Base-by-base conservation (phyloP, 441 rosid species). In the Pelargonium fulgidum region DNA sequence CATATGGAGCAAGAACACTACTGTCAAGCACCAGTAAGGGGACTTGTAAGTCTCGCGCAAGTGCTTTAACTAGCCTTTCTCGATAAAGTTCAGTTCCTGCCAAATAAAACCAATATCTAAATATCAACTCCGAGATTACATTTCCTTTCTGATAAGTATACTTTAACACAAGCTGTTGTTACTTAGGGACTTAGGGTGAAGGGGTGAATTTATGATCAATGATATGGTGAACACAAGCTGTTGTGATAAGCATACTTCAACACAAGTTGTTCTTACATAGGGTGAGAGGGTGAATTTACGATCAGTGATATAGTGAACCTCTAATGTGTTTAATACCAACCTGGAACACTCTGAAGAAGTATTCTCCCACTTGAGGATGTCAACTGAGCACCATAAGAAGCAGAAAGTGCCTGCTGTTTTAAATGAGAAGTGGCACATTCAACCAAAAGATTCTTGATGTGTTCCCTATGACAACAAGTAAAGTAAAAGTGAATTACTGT, bases 41-140 rank as follows among this genome's bases (percentile, higher is more conserved):
- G 74, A 95, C 98, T 79, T 81, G 82, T 76, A 89, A 81, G 70
- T 90, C 96, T 70, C 69, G 84, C 62, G 99, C 99, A 76, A 92
- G 93, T 26, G 96, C 99, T 80, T 85, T 86, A 64, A 95, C 97
- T 78, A 91, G 70, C 83, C 98, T 87, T 79, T 95, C 99, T 41
- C 95, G 85, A 73, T 89, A 95, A 68, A 95, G 98, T 80, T 92
- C 97, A 33, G 97, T 92, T 67, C 98, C 97, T 93, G 76, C 24
- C 20, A 76, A 76, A 54, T 64, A 52, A 64, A 73, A 80, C 41
- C 64, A 71, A 19, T 14, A 70, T 58, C 67, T 69, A 64, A 19
- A n/a, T 68, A 68, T 73, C 24, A 77, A 66, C 19, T 62, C 20
- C 75, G 26, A 47, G 68, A 17, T 65, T 61, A 64, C 62, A 75